phyloP scores from a whole-genome alignment of 164 flowering plant species.

The Stephania yunnanensis region DNA sequence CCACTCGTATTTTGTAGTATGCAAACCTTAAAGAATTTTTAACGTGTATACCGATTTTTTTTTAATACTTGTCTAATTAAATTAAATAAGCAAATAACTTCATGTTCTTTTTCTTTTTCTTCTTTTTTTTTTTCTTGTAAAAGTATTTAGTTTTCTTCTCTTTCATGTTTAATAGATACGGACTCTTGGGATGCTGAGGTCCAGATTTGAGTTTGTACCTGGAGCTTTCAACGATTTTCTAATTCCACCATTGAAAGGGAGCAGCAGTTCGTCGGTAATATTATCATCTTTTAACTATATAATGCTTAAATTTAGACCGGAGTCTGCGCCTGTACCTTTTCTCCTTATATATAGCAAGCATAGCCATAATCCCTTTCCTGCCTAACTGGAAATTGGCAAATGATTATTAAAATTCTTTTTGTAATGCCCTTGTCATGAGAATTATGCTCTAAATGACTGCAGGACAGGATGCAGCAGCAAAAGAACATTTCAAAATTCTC shows the following conservation, averaged over 20 bases:
- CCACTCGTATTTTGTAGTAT: neutral
- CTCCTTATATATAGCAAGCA: neutral
- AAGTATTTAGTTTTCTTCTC: neutral
- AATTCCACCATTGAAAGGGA: conserved; percentile 46
- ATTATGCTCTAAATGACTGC: conserved; percentile 13
- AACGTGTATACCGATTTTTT: too few relatives aligned
- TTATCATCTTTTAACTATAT: neutral
- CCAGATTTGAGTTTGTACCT: conserved; percentile 87
- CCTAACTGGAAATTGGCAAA: neutral
- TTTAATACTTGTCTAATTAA: too few relatives aligned
- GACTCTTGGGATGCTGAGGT: conserved; percentile 94
- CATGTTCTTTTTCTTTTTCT: neutral
- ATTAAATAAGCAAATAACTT: too few relatives aligned
- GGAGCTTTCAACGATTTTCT: conserved; percentile 57
- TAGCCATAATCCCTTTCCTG: neutral
- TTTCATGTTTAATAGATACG: conserved; percentile 48
- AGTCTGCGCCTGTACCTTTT: neutral
- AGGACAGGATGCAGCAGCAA: conserved; percentile 40
- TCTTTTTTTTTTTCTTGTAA: too few relatives aligned
- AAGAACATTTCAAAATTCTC: conserved; percentile 72
- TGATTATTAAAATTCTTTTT: neutral
- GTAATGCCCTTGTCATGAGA: neutral
- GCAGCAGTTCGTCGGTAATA: conserved; percentile 29
- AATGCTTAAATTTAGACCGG: neutral
- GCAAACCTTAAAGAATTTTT: neutral